phyloP scores from a whole-genome alignment of 2,329 filamentous ascomycete genomes.

The Paraphoma chrysanthemicola region DNA sequence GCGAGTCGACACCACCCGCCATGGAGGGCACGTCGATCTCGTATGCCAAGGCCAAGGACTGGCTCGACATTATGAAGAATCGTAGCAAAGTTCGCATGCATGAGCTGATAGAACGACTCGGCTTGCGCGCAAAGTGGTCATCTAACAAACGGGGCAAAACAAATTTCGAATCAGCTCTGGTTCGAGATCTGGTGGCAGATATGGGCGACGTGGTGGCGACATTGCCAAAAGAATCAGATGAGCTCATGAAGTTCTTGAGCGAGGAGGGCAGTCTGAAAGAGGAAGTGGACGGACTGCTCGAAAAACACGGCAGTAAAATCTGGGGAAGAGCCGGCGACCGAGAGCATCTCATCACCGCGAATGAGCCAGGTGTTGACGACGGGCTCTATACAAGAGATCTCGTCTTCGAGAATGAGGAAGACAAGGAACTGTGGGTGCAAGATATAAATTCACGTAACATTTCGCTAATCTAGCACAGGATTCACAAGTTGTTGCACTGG shows the following conservation, averaged over 20 bases:
- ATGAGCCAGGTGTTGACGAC: constrained; percentile 40
- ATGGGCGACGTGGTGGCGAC: constrained; percentile 42
- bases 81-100: constrained; percentile 45
- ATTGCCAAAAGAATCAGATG: constrained; percentile 43
- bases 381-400: constrained; percentile 41
- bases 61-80: constrained; percentile 48
- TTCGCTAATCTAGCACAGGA: constrained; percentile 17
- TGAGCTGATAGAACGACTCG: constrained; percentile 45
- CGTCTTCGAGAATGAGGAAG: constrained; percentile 41
- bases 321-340: constrained; percentile 41
- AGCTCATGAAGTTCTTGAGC: constrained; percentile 37
- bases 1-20: constrained; percentile 6
- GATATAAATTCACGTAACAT: background rate
- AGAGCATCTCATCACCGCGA: constrained; percentile 42
- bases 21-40: constrained; percentile 36
- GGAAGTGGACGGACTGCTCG: constrained; percentile 37
- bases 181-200: constrained; percentile 42
- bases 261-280: constrained; percentile 36
- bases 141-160: constrained; percentile 49
- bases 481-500: constrained; percentile 44
- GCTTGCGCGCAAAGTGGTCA: constrained; percentile 45
- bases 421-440: constrained; percentile 35
- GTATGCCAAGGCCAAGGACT: constrained; percentile 43
- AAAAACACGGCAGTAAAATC: constrained; percentile 41
- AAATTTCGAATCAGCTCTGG: constrained; percentile 44